These are phyloP conservation scores for Botrytis tulipae DNA, from an alignment of 2,329 filamentous ascomycete genomes.

Conservation along the genomic window DNA sequence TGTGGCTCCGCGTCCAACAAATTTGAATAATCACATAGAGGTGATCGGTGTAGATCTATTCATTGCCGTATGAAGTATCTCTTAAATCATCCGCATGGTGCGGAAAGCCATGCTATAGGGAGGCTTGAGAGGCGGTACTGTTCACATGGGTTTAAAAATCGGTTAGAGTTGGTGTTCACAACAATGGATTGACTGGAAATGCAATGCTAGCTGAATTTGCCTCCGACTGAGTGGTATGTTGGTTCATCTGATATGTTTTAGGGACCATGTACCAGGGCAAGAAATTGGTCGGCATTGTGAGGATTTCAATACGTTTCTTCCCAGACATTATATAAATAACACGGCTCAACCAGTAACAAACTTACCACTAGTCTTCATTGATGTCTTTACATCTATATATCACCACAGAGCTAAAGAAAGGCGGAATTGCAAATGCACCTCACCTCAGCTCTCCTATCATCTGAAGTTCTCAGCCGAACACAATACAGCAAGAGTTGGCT, in stretches of 20 bases:
- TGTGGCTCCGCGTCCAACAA: neutral
- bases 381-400: neutral
- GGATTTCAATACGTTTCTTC: too few relatives aligned
- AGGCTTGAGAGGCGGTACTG: neutral
- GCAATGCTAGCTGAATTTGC: neutral
- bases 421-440: neutral
- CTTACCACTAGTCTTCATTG: neutral
- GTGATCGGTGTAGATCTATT: neutral
- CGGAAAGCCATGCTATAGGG: neutral
- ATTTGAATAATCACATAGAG: neutral
- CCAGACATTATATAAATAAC: too few relatives aligned
- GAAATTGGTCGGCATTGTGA: neutral
- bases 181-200: neutral
- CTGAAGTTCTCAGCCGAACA: neutral
- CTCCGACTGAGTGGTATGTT: neutral
- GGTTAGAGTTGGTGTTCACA: neutral
- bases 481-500: too few relatives aligned
- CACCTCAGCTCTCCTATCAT: neutral
- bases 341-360: neutral
- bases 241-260: neutral
- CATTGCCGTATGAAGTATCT: neutral
- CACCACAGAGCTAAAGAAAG: neutral
- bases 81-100: neutral
- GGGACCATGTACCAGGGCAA: too few relatives aligned
- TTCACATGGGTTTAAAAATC: neutral